Evolutionary conservation across 345 rosid species (phyloP), one percentile per base, ranked within the genome.

Genomic region (Moricandia arvensis): DNA sequence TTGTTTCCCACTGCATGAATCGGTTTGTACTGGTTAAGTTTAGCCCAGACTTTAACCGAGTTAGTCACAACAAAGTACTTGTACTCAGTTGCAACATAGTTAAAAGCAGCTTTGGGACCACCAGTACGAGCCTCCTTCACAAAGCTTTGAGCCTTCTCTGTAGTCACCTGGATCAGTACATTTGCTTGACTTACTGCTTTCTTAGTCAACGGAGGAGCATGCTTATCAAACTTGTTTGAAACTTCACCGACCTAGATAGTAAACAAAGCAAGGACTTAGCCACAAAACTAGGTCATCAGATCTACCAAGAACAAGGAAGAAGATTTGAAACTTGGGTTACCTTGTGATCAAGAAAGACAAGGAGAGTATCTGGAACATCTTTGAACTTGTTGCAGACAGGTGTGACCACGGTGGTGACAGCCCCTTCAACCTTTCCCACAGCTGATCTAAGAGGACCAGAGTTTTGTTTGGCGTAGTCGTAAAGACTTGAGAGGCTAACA

Each of bases 381-480:
- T 86, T 89, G 65, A 87, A 65, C 69, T 86, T 90, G 29, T 81
- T 65, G 75, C 79, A 89, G 31, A 94, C 91, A 3, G 98, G 98
- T 1, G 83, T 73, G 5, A 90, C 81, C 57, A 88, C 83, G 73
- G 95, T 11, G 26, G 87, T 78, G 24, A 91, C 95, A 11, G 91
- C 85, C 0, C 84, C 83, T 79, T 91, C 98, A 0, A 90, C 95
- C 8, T 84, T 86, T 1, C 79, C 86, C 3, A 91, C 89, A 1
- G 97, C 72, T 31, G 97, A 80, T 71, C 87, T 84, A 53, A 94
- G 77, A 8, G 95, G 90, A 16, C 97, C 98, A 8, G 93, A 89
- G 85, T 86, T 91, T 63, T 79, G 83, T 75, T 91, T 94, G 2
- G 93, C 96, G 82, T 81, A 85, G 5, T 82, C 82, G 83, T 91